These are phyloP conservation scores for Gomphus bonarii DNA, from an alignment of 1,284 basidiomycete species.

Conservation along the genomic window DNA sequence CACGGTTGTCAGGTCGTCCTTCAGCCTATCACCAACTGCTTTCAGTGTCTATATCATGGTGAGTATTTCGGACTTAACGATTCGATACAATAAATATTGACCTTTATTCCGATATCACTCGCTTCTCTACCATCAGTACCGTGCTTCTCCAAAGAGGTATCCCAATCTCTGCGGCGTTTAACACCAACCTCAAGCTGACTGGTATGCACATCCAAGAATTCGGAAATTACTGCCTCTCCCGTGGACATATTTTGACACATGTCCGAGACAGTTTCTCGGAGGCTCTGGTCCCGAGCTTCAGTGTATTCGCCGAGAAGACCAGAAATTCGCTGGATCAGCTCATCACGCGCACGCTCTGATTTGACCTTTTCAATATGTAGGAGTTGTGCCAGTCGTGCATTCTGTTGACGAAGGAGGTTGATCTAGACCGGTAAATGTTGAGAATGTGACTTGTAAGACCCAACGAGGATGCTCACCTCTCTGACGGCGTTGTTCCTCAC, in stretches of 20 bases:
- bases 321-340: constrained; percentile 64
- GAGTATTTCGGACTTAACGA: neutral
- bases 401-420: constrained; percentile 59
- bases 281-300: constrained; percentile 55
- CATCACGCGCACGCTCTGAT: constrained; percentile 56
- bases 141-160: constrained; percentile 33
- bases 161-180: constrained; percentile 30
- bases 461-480: constrained; percentile 28
- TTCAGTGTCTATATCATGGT: constrained; percentile 30
- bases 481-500: constrained; percentile 40
- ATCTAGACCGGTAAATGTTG: constrained; percentile 25
- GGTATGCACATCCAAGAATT: constrained; percentile 39
- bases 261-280: constrained; percentile 47
- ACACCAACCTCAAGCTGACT: constrained; percentile 33
- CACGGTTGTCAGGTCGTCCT: constrained; percentile 34
- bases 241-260: constrained; percentile 47
- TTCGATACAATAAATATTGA: constrained; percentile 17
- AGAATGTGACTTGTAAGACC: neutral
- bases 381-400: constrained; percentile 51
- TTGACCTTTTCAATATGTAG: constrained; percentile 59
- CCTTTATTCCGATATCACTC: constrained; percentile 52
- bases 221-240: constrained; percentile 39
- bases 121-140: constrained; percentile 43
- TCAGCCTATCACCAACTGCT: constrained; percentile 30
- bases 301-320: constrained; percentile 62